Base-by-base conservation (phyloP, 345 rosid genomes). In the Salix caprea region DNA sequence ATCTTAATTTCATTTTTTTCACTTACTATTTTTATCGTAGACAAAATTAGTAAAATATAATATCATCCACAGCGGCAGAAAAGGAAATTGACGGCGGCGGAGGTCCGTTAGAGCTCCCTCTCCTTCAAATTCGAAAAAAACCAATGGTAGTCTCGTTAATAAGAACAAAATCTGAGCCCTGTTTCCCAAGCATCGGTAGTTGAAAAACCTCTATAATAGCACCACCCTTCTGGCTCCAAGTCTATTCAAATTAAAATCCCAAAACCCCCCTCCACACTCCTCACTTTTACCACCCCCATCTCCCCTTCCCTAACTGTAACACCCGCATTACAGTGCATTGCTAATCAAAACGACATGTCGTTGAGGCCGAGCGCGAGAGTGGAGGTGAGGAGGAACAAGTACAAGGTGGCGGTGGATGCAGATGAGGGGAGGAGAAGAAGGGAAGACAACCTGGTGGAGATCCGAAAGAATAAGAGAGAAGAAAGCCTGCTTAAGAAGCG, bases 391-490 rank as follows among this genome's bases (percentile, higher is more conserved):
- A 40, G 78, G 67, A 81, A 74, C 80, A 66, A 76, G 60, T 77
- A 74, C 81, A 81, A 81, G 71, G 80, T 73, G 68, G 81, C 84
- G 62, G 81, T 77, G 68, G 81, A 77, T 36, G 81, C 78, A 39
- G 84, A 77, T 34, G 84, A 81, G 54, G 80, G 80, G 71, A 37
- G 80, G 70, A 28, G 84, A 74, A 67, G 84, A 74, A 76, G 84
- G 70, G 84, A 81, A 70, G 78, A 81, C 32, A 81, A 77, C 24
- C 72, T 77, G 81, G 81, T 81, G 61, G 80, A 76, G 75, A 81
- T 81, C 74, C 77, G 83, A 32, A 81, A 76, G 83, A 76, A 64
- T 23, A 72, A 73, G 68, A 68, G 80, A 50, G 80, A 77, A 69
- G 80, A 76, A 72, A 73, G 50, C 80, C 70, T 77, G 71, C 75